A percentile compares a stretch with the other conserved stretches of the same genome.
Evolutionary conservation across 2,329 filamentous ascomycete species (phyloP).

Genomic region (Phaeosphaeria sp.): DNA sequence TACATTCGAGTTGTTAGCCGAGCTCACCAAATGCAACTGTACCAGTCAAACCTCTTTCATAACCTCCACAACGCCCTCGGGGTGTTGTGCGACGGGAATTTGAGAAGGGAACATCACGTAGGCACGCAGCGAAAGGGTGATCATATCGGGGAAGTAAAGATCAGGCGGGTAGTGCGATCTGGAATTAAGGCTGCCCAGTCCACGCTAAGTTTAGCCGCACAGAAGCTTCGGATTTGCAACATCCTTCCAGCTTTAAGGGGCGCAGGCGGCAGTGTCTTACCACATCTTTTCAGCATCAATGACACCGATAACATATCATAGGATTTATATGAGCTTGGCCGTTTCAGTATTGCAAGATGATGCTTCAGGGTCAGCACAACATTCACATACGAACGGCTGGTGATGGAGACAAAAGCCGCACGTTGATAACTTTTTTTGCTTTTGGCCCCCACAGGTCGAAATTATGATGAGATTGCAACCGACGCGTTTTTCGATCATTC

Average conservation of each 20-base stretch:
- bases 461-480: too few relatives aligned
- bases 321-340: too few relatives aligned
- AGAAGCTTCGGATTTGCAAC: background rate
- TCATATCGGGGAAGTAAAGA: background rate
- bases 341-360: too few relatives aligned
- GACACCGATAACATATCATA: background rate
- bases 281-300: background rate
- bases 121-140: background rate
- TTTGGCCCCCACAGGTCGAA: too few relatives aligned
- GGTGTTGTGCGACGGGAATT: background rate
- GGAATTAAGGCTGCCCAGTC: background rate
- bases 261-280: background rate
- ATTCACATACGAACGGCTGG: too few relatives aligned
- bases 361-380: too few relatives aligned
- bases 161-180: background rate
- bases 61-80: background rate
- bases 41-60: background rate
- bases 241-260: background rate
- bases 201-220: background rate
- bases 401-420: too few relatives aligned
- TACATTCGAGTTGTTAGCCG: background rate
- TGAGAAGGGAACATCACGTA: background rate
- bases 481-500: too few relatives aligned
- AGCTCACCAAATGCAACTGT: background rate
- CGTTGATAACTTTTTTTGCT: too few relatives aligned